Evolutionary conservation across 176 grass and related monocot species (phyloP).

Genomic region (Canna indica): DNA sequence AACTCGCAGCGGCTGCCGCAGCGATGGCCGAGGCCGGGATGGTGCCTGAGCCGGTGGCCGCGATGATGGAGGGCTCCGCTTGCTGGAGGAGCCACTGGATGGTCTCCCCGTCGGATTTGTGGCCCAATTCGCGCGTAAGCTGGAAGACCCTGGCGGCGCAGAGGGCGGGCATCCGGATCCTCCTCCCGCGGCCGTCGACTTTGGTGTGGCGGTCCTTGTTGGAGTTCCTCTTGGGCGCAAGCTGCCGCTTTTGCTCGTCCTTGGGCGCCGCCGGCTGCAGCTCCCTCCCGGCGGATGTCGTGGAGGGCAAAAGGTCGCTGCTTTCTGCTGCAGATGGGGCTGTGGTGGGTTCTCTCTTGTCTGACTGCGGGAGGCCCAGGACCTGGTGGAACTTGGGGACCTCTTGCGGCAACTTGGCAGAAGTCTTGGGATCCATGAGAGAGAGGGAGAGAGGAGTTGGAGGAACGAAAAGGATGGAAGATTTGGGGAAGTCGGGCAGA

Average conservation of each 20-base stretch:
- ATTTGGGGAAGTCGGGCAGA: neutral
- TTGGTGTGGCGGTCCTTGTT: slow-evolving; percentile 2
- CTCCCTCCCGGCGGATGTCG: slow-evolving; percentile 15
- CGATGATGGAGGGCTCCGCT: slow-evolving; percentile 5
- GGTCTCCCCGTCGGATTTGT: slow-evolving; percentile 7
- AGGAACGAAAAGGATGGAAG: neutral
- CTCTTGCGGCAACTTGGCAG: slow-evolving; percentile 18
- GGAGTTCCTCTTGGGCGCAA: neutral
- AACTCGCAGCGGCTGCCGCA: slow-evolving; percentile 27
- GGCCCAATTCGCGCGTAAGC: neutral
- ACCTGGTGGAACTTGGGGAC: slow-evolving; percentile 17
- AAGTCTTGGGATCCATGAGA: slow-evolving; percentile 16
- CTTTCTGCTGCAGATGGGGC: neutral
- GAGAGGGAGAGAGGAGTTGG: neutral
- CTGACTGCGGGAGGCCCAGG: slow-evolving; percentile 6
- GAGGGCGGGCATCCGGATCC: slow-evolving; percentile 3
- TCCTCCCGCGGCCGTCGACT: neutral
- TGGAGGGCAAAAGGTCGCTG: neutral
- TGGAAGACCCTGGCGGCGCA: slow-evolving; percentile 1
- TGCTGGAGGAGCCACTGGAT: slow-evolving; percentile 10
- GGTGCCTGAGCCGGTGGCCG: neutral
- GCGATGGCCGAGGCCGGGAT: neutral
- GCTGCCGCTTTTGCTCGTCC: neutral
- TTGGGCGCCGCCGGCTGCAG: neutral
- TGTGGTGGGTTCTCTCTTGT: neutral